A percentile compares a stretch with the other conserved stretches of the same genome.
These are phyloP conservation scores for Amphirosellinia nigrospora DNA, from an alignment of 495 filamentous ascomycete genomes.

Conservation along the genomic window DNA sequence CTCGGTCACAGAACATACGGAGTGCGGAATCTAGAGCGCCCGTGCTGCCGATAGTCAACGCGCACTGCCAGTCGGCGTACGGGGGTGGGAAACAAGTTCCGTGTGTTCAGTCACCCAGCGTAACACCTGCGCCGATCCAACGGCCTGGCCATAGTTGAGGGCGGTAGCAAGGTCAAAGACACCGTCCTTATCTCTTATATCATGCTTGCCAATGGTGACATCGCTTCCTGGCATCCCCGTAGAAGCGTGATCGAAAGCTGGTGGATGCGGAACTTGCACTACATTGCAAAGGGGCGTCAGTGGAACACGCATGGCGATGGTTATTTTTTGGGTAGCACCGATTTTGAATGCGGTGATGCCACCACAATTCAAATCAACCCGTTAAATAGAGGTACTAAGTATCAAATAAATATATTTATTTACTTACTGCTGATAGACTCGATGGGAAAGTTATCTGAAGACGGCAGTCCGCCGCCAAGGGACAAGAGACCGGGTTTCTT, in stretches of 20 bases:
- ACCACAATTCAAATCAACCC: neutral
- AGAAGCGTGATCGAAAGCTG: conserved; percentile 70
- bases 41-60: conserved; percentile 78
- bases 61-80: conserved; percentile 84
- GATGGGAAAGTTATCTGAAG: conserved; percentile 83
- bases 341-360: neutral
- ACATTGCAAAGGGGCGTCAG: conserved; percentile 10
- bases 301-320: neutral
- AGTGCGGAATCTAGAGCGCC: conserved; percentile 76
- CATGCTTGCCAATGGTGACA: conserved; percentile 79
- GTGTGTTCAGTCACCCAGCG: conserved; percentile 94
- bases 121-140: conserved; percentile 83
- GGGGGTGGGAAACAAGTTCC: conserved; percentile 77
- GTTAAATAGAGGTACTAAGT: neutral
- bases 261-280: conserved; percentile 49
- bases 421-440: conserved; percentile 40
- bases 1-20: conserved; percentile 74
- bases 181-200: conserved; percentile 60
- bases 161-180: conserved; percentile 74
- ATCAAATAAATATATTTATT: conserved; percentile 10
- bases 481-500: conserved; percentile 79
- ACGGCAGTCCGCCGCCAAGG: conserved; percentile 90
- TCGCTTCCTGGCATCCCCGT: conserved; percentile 59
- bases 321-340: neutral
- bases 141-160: conserved; percentile 89